phyloP scores from a whole-genome alignment of 2,329 filamentous ascomycete species.

The Metarhizium guizhouense region DNA sequence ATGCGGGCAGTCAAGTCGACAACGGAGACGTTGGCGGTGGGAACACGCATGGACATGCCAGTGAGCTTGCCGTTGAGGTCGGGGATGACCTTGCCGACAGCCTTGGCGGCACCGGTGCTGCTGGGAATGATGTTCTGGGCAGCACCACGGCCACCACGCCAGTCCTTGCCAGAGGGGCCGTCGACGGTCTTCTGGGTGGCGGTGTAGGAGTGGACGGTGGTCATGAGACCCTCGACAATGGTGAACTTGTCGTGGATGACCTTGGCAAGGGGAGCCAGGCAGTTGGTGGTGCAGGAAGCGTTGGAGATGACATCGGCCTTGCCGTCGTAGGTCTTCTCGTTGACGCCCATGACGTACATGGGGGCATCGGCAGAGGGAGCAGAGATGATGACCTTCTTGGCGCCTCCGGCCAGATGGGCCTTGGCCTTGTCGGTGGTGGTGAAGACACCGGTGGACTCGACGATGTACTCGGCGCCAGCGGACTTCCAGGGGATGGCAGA shows the following conservation, averaged over 20 bases:
- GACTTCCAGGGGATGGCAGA: conserved; percentile 82
- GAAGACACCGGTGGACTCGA: conserved; percentile 98
- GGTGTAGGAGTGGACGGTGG: conserved; percentile 99
- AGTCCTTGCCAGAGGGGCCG: conserved; percentile 96
- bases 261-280: conserved; percentile 98
- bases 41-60: conserved; percentile 99
- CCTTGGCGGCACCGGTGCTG: conserved; percentile 99
- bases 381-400: conserved; percentile 96
- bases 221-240: conserved; percentile 99
- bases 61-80: conserved; percentile 98
- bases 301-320: conserved; percentile 94
- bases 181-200: conserved; percentile 99
- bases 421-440: conserved; percentile 95
- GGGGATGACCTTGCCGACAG: conserved; percentile 99
- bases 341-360: conserved; percentile 99
- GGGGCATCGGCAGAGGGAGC: conserved; percentile 90
- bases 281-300: conserved; percentile 99
- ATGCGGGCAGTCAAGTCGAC: conserved; percentile 93
- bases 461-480: conserved; percentile 83
- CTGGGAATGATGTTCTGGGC: conserved; percentile 99
- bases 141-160: conserved; percentile 96
- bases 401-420: conserved; percentile 89
- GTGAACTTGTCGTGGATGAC: conserved; percentile 97
- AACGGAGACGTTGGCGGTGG: conserved; percentile 97
- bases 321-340: conserved; percentile 87